Evolutionary conservation across 139 green algal species (phyloP).

Genomic region (Chlorella sorokiniana): DNA sequence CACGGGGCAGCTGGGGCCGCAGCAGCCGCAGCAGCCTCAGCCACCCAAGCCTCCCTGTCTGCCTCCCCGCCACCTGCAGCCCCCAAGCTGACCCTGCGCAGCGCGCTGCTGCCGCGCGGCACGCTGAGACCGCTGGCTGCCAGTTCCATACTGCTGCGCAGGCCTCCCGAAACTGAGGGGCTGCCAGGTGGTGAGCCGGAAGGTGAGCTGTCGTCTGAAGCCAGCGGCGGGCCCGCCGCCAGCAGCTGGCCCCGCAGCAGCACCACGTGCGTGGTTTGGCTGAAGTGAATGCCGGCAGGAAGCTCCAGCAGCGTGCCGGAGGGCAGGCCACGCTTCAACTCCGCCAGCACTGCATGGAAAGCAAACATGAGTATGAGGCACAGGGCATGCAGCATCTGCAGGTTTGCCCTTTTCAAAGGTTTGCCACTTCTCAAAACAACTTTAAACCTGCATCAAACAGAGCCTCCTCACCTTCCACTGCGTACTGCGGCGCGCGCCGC

Average conservation of each 20-base stretch:
- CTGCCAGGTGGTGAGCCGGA: neutral
- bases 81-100: neutral
- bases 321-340: slow-evolving; percentile 41
- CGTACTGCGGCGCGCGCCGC: slow-evolving; percentile 17
- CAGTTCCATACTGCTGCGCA: neutral
- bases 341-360: slow-evolving; percentile 5
- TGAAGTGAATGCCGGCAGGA: slow-evolving; percentile 10
- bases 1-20: neutral
- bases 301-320: slow-evolving; percentile 46
- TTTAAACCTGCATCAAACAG: neutral
- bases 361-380: neutral
- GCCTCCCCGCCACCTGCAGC: neutral
- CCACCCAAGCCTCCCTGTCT: neutral
- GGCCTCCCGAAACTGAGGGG: neutral
- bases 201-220: neutral
- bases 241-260: slow-evolving; percentile 39
- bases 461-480: neutral
- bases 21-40: neutral
- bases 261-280: slow-evolving; percentile 30
- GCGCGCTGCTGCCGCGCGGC: neutral
- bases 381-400: neutral
- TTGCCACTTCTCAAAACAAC: neutral
- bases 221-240: neutral
- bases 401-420: neutral
- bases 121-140: neutral